Evolutionary conservation across 2,329 filamentous ascomycete species (phyloP).

Genomic region (Colletotrichum aenigma): DNA sequence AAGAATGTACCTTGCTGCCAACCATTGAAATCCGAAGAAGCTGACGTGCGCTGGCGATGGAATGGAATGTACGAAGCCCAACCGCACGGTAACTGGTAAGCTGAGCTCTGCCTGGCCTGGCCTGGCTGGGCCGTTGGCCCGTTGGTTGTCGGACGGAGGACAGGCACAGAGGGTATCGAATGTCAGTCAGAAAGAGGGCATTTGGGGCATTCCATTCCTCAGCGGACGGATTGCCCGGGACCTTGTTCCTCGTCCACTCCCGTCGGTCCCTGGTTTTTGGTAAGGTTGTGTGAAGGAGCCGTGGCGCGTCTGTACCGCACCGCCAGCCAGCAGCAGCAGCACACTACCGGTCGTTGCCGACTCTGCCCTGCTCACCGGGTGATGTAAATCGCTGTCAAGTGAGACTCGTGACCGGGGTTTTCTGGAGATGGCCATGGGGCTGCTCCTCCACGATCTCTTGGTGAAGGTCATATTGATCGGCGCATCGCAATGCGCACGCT

Average conservation of each 20-base stretch:
- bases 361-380: constrained; percentile 11
- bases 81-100: not conserved
- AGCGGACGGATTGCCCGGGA: constrained; percentile 1
- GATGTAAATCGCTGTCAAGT: constrained; percentile 2
- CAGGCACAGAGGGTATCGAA: not conserved
- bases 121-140: not conserved
- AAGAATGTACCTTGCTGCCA: not conserved
- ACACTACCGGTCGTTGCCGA: not conserved
- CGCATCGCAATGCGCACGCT: not conserved
- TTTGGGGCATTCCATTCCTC: not conserved
- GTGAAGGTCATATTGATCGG: not conserved
- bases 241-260: not conserved
- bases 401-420: constrained; percentile 7
- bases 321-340: not conserved
- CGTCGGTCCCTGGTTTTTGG: not conserved
- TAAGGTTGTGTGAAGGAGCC: constrained; percentile 3
- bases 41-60: not conserved
- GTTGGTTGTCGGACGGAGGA: not conserved
- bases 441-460: not conserved
- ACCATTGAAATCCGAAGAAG: not conserved
- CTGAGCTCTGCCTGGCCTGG: not conserved
- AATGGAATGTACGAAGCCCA: not conserved
- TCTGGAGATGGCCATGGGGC: not conserved
- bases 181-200: not conserved
- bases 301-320: not conserved